A percentile compares a stretch with the other conserved stretches of the same genome.
These are phyloP conservation scores for Pholiota microspora DNA, from an alignment of 768 basidiomycete genomes.

Conservation along the genomic window DNA sequence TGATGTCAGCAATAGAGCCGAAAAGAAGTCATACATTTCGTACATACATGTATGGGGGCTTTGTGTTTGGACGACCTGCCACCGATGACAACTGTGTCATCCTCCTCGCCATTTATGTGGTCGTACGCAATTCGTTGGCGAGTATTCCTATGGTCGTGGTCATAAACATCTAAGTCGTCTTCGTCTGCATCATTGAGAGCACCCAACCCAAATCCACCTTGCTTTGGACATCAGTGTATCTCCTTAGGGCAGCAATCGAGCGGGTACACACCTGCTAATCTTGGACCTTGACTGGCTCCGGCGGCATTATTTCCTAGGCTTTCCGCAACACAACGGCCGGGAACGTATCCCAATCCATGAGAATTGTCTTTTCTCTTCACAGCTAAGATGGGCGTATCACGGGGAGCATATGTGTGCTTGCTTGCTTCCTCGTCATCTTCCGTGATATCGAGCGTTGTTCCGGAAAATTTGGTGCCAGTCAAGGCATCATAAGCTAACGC, in stretches of 20 bases:
- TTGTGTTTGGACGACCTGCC: slow-evolving; percentile 20
- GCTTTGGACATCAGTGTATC: background rate
- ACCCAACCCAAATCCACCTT: slow-evolving; percentile 89
- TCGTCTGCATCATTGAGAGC: slow-evolving; percentile 93
- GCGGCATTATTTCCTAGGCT: slow-evolving; percentile 41
- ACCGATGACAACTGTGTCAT: slow-evolving; percentile 49
- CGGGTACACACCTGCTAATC: slow-evolving; percentile 47
- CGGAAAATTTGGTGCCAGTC: slow-evolving; percentile 26
- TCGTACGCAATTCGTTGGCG: slow-evolving; percentile 66
- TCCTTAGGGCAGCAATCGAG: no score
- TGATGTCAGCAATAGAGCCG: slow-evolving; percentile 4
- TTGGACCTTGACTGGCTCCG: slow-evolving; percentile 41
- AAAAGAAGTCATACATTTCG: slow-evolving; percentile 1
- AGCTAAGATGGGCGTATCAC: slow-evolving; percentile 66
- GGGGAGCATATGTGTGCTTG: slow-evolving; percentile 84
- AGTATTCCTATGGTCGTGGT: slow-evolving; percentile 35
- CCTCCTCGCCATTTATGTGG: slow-evolving; percentile 58
- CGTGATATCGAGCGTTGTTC: slow-evolving; percentile 34
- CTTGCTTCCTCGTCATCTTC: slow-evolving; percentile 78
- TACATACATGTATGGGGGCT: slow-evolving; percentile 28
- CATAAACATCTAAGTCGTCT: slow-evolving; percentile 87
- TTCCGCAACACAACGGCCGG: slow-evolving; percentile 61
- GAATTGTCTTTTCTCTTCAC: slow-evolving; percentile 71
- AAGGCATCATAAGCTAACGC: slow-evolving; percentile 39
- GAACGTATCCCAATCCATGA: slow-evolving; percentile 82